These are phyloP conservation scores for Starmerella powellii DNA, from an alignment of 805 yeast genomes.

Conservation along the genomic window DNA sequence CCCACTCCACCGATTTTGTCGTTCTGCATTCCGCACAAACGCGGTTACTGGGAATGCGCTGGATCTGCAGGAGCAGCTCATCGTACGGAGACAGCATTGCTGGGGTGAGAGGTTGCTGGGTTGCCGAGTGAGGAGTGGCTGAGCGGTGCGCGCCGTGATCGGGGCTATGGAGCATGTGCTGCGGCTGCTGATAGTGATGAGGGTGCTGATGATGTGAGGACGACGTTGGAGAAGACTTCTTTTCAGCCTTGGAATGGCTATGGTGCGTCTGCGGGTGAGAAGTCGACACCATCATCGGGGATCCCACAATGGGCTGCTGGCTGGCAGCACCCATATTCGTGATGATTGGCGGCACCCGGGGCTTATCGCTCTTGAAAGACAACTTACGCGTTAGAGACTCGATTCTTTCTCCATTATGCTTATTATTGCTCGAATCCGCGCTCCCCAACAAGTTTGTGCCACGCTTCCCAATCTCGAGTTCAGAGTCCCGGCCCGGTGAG, in stretches of 20 bases:
- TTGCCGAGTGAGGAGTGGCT: no score
- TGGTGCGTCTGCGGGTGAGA: background rate
- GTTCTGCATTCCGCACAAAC: slow-evolving; percentile 73
- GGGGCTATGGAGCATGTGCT: no score
- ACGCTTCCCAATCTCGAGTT: background rate
- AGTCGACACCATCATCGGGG: background rate
- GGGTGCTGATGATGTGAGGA: no score
- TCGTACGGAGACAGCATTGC: background rate
- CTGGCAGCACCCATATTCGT: slow-evolving; percentile 6
- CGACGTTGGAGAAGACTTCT: no score
- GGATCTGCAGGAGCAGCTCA: slow-evolving; percentile 14
- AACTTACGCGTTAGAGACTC: slow-evolving; percentile 22
- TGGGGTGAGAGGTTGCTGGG: background rate
- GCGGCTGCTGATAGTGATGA: no score
- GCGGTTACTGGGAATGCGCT: slow-evolving; percentile 40
- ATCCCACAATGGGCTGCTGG: background rate
- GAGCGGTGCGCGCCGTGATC: no score
- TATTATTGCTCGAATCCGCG: background rate
- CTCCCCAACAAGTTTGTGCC: background rate
- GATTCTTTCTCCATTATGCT: slow-evolving; percentile 1
- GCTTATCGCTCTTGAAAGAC: slow-evolving; percentile 17
- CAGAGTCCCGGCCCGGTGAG: background rate
- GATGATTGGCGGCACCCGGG: slow-evolving; percentile 18
- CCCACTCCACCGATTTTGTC: slow-evolving; percentile 61
- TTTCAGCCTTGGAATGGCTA: background rate